These are phyloP conservation scores for Aurantiochytrium sp. DNA, from an alignment of 108 stramenopile species.

Conservation along the genomic window DNA sequence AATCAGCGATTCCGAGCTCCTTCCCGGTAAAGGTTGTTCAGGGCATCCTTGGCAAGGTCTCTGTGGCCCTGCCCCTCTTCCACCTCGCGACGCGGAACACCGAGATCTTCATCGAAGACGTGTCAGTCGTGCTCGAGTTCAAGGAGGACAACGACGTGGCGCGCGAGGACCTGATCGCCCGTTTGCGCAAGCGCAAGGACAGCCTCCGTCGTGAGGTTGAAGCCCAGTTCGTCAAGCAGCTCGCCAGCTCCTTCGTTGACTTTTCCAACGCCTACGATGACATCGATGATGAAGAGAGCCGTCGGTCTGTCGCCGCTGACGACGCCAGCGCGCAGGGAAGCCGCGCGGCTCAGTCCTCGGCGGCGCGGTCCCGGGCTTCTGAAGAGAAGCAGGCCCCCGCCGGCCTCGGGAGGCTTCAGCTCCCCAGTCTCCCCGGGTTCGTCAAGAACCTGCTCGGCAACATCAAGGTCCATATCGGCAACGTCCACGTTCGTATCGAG, in stretches of 20 bases:
- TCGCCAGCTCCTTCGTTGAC: neutral
- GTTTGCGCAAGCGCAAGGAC: neutral
- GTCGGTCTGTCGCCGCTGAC: neutral
- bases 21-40: conserved; percentile 20
- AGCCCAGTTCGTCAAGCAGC: neutral
- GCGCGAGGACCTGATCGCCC: neutral
- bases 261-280: neutral
- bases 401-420: neutral
- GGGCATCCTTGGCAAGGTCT: neutral
- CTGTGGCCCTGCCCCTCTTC: neutral
- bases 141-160: conserved; percentile 22
- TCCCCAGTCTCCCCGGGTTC: neutral
- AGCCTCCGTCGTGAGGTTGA: neutral
- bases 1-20: neutral
- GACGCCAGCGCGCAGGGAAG: neutral
- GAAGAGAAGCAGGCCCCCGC: neutral
- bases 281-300: neutral
- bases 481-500: neutral
- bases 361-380: neutral
- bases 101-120: neutral
- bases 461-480: neutral
- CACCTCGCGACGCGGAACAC: neutral
- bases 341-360: neutral
- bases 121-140: conserved; percentile 9
- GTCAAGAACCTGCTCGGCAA: neutral